These are phyloP conservation scores for Pestalotiopsis sp. DNA, from an alignment of 2,329 filamentous ascomycete species.

Conservation along the genomic window DNA sequence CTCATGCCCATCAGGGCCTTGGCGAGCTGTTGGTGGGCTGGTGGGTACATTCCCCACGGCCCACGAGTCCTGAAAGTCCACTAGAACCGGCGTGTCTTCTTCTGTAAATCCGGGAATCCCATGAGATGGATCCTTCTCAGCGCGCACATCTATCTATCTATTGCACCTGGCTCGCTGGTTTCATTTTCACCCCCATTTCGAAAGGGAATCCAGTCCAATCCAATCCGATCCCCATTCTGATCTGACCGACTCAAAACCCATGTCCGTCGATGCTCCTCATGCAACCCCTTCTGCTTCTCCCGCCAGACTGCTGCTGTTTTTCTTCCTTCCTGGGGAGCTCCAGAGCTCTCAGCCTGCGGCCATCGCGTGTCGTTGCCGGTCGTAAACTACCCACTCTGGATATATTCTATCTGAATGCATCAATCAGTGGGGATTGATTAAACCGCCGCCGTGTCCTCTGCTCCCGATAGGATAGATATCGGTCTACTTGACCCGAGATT, in stretches of 20 bases:
- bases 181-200: background rate
- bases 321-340: background rate
- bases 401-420: background rate
- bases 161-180: background rate
- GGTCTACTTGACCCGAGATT: too few relatives aligned
- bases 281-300: background rate
- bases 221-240: background rate
- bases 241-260: too few relatives aligned
- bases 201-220: background rate
- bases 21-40: constrained; percentile 2
- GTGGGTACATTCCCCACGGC: constrained; percentile 12
- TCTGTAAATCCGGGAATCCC: background rate
- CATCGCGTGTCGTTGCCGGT: background rate
- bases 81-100: constrained; percentile 4
- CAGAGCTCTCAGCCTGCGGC: background rate
- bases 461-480: too few relatives aligned
- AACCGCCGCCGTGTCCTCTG: too few relatives aligned
- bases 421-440: background rate
- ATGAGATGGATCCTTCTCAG: background rate
- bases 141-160: background rate
- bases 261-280: background rate
- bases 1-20: constrained; percentile 4
- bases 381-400: background rate
- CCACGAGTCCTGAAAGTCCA: background rate
- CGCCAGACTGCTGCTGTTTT: background rate